Evolutionary conservation across 371 early-diverging fungal genomes (phyloP).

Genomic region (Mortierella sp.): DNA sequence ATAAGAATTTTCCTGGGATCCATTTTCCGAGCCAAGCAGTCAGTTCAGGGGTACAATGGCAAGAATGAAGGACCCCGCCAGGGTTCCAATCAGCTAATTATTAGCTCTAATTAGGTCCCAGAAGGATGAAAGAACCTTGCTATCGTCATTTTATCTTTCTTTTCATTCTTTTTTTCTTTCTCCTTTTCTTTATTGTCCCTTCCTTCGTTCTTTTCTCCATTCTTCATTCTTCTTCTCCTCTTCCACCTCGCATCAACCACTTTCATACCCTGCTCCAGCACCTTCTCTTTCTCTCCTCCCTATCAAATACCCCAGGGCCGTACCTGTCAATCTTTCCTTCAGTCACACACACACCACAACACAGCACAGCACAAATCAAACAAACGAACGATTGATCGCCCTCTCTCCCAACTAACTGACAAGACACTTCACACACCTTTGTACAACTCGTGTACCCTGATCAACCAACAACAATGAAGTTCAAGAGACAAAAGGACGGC

Average conservation of each 20-base stretch:
- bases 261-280: not conserved
- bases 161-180: not conserved
- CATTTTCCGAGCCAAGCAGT: not conserved
- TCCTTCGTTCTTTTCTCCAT: not conserved
- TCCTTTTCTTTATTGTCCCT: too few relatives aligned
- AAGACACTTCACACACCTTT: not conserved
- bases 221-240: conserved; percentile 3
- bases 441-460: not conserved
- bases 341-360: not conserved
- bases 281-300: not conserved
- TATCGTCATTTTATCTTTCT: not conserved
- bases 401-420: not conserved
- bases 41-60: conserved; percentile 1
- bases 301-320: not conserved
- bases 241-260: too few relatives aligned
- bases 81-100: too few relatives aligned
- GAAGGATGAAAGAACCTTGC: too few relatives aligned
- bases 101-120: too few relatives aligned
- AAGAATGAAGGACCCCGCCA: too few relatives aligned
- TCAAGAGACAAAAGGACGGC: conserved; percentile 35
- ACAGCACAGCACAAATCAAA: not conserved
- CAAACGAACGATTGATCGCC: not conserved
- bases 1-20: not conserved
- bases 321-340: not conserved
- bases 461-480: conserved; percentile 26